phyloP scores from a whole-genome alignment of 495 filamentous ascomycete genomes.

The Acidomyces sp. region DNA sequence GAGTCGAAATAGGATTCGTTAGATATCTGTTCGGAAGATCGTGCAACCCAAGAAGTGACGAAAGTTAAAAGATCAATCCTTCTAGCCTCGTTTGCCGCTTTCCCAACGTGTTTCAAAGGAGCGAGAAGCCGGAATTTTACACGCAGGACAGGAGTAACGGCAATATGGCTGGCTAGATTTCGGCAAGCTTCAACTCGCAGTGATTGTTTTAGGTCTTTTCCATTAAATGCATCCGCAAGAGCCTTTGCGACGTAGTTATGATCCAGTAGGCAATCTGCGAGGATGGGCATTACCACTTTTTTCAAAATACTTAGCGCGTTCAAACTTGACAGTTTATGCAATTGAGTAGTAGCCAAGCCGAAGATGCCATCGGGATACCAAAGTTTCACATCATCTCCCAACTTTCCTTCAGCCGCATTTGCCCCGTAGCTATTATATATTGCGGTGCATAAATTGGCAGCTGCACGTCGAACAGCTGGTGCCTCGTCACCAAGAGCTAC shows the following conservation, averaged over 20 bases:
- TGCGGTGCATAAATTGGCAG: conserved; percentile 38
- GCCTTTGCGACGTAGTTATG: conserved; percentile 17
- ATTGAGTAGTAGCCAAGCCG: conserved; percentile 18
- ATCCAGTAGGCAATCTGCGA: conserved; percentile 79
- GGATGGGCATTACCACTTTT: conserved; percentile 48
- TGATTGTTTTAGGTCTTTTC: conserved; percentile 45
- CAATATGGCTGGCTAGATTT: conserved; percentile 63
- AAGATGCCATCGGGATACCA: conserved; percentile 36
- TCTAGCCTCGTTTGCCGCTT: conserved; percentile 50
- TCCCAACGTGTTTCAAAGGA: conserved; percentile 57
- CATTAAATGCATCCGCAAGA: conserved; percentile 9
- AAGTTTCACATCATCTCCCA: not conserved
- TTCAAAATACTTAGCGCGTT: conserved; percentile 47
- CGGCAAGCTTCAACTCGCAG: conserved; percentile 50
- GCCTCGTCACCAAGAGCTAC: conserved; percentile 60
- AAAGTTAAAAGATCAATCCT: conserved; percentile 57
- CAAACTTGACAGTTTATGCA: conserved; percentile 34
- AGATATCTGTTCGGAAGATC: conserved; percentile 34
- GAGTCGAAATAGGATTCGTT: conserved; percentile 42
- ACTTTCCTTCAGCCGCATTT: not conserved
- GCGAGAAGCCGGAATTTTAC: conserved; percentile 57
- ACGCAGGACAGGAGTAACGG: conserved; percentile 48
- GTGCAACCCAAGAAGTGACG: conserved; percentile 49
- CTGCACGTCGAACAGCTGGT: conserved; percentile 58
- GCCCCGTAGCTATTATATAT: conserved; percentile 8